phyloP scores from a whole-genome alignment of 1,139 yeast species.

The Geotrichum aggregatum region DNA sequence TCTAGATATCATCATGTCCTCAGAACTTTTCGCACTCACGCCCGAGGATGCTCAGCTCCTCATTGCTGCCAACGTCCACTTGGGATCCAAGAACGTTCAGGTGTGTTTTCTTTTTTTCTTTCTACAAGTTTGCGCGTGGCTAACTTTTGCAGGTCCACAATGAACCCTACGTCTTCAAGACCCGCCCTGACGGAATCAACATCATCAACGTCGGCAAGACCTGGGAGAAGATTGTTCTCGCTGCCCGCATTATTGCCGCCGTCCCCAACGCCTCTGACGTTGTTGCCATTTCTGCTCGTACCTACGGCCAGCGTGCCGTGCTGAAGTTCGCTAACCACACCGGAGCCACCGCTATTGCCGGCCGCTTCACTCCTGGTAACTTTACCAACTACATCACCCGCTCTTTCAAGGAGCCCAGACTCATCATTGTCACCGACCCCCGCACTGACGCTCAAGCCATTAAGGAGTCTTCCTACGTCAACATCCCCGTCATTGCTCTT shows the following conservation, averaged over 20 bases:
- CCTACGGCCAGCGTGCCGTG: slow-evolving; percentile 99
- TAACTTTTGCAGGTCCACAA: slow-evolving; percentile 61
- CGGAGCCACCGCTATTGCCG: slow-evolving; percentile 99
- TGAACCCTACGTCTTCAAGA: slow-evolving; percentile 98
- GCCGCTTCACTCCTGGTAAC: slow-evolving; percentile 99
- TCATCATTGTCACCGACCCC: slow-evolving; percentile 98
- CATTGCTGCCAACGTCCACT: slow-evolving; percentile 99
- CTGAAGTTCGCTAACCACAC: slow-evolving; percentile 99
- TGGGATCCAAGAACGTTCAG: slow-evolving; percentile 99
- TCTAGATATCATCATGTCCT: slow-evolving; percentile 49
- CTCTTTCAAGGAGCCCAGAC: slow-evolving; percentile 99
- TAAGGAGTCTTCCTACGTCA: slow-evolving; percentile 99
- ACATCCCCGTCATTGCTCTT: slow-evolving; percentile 99
- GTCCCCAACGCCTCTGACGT: slow-evolving; percentile 98
- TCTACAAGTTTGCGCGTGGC: not conserved
- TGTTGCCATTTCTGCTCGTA: slow-evolving; percentile 98
- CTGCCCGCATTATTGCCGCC: slow-evolving; percentile 99
- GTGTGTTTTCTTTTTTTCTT: slow-evolving; percentile 47
- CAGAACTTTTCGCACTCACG: slow-evolving; percentile 66
- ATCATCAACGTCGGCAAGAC: slow-evolving; percentile 98
- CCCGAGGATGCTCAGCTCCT: slow-evolving; percentile 99
- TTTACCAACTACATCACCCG: slow-evolving; percentile 99
- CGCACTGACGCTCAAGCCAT: slow-evolving; percentile 99
- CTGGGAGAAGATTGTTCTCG: slow-evolving; percentile 99
- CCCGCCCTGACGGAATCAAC: slow-evolving; percentile 99